Conservation (phyloP, 169 alveolate species). For the Prorocentrum cordatum region DNA sequence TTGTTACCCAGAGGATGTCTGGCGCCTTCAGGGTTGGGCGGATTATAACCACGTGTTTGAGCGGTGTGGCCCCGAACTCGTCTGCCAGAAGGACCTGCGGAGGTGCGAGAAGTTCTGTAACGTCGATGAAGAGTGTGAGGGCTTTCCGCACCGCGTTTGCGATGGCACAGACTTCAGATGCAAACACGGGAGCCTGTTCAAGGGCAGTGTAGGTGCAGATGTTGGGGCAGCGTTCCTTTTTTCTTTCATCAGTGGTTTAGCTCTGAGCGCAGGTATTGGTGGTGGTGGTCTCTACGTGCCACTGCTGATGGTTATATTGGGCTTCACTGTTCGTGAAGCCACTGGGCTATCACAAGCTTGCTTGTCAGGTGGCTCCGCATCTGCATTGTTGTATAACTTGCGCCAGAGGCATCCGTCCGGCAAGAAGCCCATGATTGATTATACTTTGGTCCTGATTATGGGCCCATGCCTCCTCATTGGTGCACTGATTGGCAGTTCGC, state of each 20-base stretch:
- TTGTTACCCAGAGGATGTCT: too few species aligned
- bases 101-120: conserved; percentile 9
- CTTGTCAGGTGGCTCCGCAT: conserved; percentile 41
- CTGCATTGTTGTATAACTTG: conserved; percentile 25
- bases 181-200: neutral
- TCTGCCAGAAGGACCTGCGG: too few species aligned
- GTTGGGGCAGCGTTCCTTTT: conserved; percentile 15
- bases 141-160: conserved; percentile 36
- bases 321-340: conserved; percentile 30
- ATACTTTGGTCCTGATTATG: conserved; percentile 1
- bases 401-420: conserved; percentile 61
- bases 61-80: too few species aligned
- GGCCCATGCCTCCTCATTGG: too few species aligned
- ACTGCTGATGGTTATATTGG: conserved; percentile 29
- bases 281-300: conserved; percentile 64
- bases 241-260: conserved; percentile 29
- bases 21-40: too few species aligned
- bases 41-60: too few species aligned
- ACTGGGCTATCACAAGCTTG: conserved; percentile 31
- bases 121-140: conserved; percentile 15
- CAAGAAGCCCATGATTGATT: conserved; percentile 56
- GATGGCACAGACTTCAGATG: neutral
- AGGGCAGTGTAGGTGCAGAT: neutral
- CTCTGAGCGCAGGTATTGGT: conserved; percentile 52
- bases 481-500: conserved; percentile 26